These are phyloP conservation scores for Tolypocladium amazonense DNA, from an alignment of 2,329 filamentous ascomycete species.

Conservation along the genomic window DNA sequence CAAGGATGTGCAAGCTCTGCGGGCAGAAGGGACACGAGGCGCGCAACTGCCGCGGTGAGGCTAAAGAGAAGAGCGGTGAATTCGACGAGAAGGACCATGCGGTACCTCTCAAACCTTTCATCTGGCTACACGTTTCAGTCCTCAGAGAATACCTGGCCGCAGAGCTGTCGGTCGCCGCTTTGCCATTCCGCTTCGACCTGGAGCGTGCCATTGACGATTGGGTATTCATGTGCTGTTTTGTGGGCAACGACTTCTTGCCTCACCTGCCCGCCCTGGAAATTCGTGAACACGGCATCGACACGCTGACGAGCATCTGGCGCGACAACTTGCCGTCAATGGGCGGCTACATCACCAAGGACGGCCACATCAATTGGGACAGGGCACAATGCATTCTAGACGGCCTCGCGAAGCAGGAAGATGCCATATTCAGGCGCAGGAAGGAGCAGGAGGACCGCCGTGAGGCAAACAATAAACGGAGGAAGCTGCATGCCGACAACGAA, in stretches of 20 bases:
- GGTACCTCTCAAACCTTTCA: constrained; percentile 75
- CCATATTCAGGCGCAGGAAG: constrained; percentile 81
- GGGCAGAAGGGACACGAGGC: constrained; percentile 88
- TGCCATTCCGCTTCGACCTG: constrained; percentile 83
- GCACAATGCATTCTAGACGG: constrained; percentile 83
- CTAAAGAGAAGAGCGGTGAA: constrained; percentile 68
- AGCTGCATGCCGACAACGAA: constrained; percentile 51
- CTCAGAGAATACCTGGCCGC: constrained; percentile 87
- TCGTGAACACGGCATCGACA: constrained; percentile 93
- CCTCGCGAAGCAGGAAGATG: constrained; percentile 84
- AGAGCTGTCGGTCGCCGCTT: constrained; percentile 72
- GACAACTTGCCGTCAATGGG: constrained; percentile 87
- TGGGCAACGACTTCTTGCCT: constrained; percentile 95
- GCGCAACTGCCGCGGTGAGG: constrained; percentile 69
- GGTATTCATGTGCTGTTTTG: constrained; percentile 99
- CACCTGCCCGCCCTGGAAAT: constrained; percentile 97
- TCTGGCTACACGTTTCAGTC: constrained; percentile 92
- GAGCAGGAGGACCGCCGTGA: constrained; percentile 77
- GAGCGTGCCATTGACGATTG: constrained; percentile 94
- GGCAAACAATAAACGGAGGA: constrained; percentile 68
- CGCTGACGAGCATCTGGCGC: constrained; percentile 91
- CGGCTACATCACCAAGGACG: constrained; percentile 92
- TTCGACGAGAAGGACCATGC: constrained; percentile 71
- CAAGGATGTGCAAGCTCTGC: constrained; percentile 75
- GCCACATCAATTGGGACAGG: constrained; percentile 74